Conservation (phyloP, 208 protist species). For the Trypanosoma cruzi region DNA sequence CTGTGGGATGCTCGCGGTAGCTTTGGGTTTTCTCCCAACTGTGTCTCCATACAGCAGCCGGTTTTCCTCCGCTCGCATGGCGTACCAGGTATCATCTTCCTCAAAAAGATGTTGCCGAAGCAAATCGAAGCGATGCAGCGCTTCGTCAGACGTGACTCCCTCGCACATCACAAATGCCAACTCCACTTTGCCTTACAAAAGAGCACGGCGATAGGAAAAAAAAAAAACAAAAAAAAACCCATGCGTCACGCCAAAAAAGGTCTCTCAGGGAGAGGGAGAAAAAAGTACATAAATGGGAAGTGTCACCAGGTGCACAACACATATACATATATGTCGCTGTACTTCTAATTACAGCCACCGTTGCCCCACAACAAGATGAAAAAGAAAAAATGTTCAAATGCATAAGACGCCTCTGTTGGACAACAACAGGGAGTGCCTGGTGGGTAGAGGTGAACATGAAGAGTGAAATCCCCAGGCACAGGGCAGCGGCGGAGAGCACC, state of each 20-base stretch:
- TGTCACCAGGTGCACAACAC: too few relatives aligned
- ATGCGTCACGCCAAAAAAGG: background rate
- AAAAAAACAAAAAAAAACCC: background rate
- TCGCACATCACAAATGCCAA: background rate
- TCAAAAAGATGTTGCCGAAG: slow-evolving; percentile 13
- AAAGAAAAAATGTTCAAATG: background rate
- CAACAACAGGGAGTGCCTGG: too few relatives aligned
- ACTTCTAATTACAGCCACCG: background rate
- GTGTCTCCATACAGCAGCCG: slow-evolving; percentile 18
- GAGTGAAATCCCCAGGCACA: background rate
- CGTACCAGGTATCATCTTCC: slow-evolving; percentile 18
- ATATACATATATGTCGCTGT: too few relatives aligned
- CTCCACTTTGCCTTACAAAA: background rate
- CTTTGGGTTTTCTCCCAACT: background rate
- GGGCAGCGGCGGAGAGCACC: background rate
- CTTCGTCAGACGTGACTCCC: slow-evolving; percentile 11
- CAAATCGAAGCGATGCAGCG: slow-evolving; percentile 19
- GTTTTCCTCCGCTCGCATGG: slow-evolving; percentile 30
- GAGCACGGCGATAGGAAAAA: background rate
- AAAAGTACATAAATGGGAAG: background rate
- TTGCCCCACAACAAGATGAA: background rate
- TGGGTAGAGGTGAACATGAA: too few relatives aligned
- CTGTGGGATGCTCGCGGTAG: background rate
- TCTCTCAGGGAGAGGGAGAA: background rate
- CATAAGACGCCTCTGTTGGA: too few relatives aligned